Evolutionary conservation across 192 early-diverging fungal species (phyloP), one percentile per base, ranked within the genome.

Genomic region (Podila minutissima): DNA sequence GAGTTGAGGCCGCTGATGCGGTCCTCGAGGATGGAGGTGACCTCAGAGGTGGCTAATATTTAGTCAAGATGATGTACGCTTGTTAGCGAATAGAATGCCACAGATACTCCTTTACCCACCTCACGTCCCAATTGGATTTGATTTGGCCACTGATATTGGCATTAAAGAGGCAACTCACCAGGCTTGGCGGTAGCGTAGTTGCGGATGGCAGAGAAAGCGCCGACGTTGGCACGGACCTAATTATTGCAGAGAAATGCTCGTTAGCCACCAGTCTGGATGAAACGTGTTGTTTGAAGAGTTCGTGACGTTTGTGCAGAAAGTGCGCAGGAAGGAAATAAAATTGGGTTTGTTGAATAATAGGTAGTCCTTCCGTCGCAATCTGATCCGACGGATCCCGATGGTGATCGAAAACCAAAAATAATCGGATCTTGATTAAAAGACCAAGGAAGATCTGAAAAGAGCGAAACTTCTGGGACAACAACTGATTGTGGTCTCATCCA

Each of bases 11-110:
- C 97, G 63, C 95, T 90, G 85, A 99, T 99, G 79, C 98, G 92
- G 87, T 97, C 91, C 89, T 99, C 98, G 58, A 99, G 92, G 86
- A 99, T 98, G 70, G 94, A 96, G 79, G 97, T 95, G 38, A 99
- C 95, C 89, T 99, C 98, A 55, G 96, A 93, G 77, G 97, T 93
- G 66, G 89, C 91, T 85, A 90, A 89, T 99, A 99, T 92, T 6
- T 98, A 99, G 61, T 46, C 15, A 17, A 46, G 41, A 46, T 12
- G 12, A 46, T 46, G 8, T 46, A 46, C 15, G 41, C 41, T 17
- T 46, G 41, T 46, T 46, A 46, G 15, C 41, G 15, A 46, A 46
- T 4, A 1, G 41, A 46, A 46, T 17, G 41, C 41, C 41, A 12
- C 8, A 17, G 41, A 46, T 46, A 46, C 15, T 46, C 41, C 11